phyloP scores from a whole-genome alignment of 2,329 filamentous ascomycete genomes.

The Calonectria pseudoreteaudii region DNA sequence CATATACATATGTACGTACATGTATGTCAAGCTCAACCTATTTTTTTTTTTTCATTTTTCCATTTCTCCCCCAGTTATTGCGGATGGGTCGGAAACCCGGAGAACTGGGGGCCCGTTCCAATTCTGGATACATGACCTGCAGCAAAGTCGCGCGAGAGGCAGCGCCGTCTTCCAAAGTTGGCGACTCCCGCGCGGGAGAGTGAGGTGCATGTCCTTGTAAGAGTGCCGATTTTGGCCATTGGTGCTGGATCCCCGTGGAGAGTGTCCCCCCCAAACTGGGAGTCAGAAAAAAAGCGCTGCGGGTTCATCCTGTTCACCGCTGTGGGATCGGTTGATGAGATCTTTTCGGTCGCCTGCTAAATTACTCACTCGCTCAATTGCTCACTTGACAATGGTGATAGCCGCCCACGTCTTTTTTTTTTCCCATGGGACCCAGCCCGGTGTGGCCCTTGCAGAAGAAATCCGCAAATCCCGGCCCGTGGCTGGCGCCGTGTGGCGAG shows the following conservation, averaged over 20 bases:
- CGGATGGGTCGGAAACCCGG: slow-evolving; percentile 15
- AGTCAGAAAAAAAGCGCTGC: neutral
- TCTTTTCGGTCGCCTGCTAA: neutral
- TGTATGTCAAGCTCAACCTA: neutral
- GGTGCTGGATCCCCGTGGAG: neutral
- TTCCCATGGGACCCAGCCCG: slow-evolving; percentile 4
- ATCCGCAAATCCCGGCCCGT: slow-evolving; percentile 30
- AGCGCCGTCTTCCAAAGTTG: neutral
- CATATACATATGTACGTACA: neutral
- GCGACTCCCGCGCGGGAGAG: neutral
- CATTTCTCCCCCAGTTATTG: slow-evolving; percentile 3
- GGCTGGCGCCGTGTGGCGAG: slow-evolving; percentile 42
- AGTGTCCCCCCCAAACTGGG: neutral
- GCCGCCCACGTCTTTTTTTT: slow-evolving; percentile 7
- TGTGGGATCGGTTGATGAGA: neutral
- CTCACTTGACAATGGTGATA: slow-evolving; percentile 15
- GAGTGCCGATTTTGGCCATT: neutral
- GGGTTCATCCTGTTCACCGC: slow-evolving; percentile 24
- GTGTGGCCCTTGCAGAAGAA: slow-evolving; percentile 30
- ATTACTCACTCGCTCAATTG: slow-evolving; percentile 3
- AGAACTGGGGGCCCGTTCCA: neutral
- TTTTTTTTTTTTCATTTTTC: neutral
- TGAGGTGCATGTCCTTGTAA: neutral
- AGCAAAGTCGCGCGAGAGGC: slow-evolving; percentile 14
- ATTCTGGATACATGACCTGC: slow-evolving; percentile 15